Evolutionary conservation across 176 grass and related monocot species (phyloP).

Genomic region (Pontederia paniculata): DNA sequence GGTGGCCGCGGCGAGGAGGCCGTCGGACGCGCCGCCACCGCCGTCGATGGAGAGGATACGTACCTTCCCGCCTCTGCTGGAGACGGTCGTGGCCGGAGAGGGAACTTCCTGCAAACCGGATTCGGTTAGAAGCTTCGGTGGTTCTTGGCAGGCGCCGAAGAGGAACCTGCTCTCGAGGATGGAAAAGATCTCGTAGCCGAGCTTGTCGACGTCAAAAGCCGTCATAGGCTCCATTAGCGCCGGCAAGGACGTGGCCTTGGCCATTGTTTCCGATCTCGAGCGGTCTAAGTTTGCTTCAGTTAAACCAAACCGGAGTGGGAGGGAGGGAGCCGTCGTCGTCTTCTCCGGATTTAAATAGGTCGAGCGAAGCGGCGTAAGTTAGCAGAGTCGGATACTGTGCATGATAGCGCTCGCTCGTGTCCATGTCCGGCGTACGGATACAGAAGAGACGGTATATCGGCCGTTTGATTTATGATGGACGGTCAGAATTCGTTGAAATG

Average conservation of each 20-base stretch:
- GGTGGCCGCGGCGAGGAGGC: conserved; percentile 52
- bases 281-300: not conserved
- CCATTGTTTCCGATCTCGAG: not conserved
- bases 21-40: conserved; percentile 52
- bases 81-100: not conserved
- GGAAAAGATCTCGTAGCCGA: conserved; percentile 95
- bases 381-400: not conserved
- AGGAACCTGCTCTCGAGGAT: conserved; percentile 94
- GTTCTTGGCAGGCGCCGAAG: conserved; percentile 71
- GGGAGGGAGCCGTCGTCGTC: not conserved
- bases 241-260: conserved; percentile 8
- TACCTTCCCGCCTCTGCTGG: conserved; percentile 23
- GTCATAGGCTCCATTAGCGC: conserved; percentile 10
- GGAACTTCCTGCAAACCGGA: not conserved
- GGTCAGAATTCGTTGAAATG: too few relatives aligned
- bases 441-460: too few relatives aligned
- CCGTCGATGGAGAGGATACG: conserved; percentile 90
- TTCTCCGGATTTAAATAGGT: not conserved
- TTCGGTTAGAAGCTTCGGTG: conserved; percentile 41
- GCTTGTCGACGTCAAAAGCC: conserved; percentile 68
- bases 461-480: too few relatives aligned
- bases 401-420: not conserved
- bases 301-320: not conserved
- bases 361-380: not conserved
- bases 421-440: too few relatives aligned